Percentiles rank a stretch among this genome's conserved stretches.
These are phyloP conservation scores for Arachis hypogaea DNA, from an alignment of 306 rosid species.

Conservation along the genomic window DNA sequence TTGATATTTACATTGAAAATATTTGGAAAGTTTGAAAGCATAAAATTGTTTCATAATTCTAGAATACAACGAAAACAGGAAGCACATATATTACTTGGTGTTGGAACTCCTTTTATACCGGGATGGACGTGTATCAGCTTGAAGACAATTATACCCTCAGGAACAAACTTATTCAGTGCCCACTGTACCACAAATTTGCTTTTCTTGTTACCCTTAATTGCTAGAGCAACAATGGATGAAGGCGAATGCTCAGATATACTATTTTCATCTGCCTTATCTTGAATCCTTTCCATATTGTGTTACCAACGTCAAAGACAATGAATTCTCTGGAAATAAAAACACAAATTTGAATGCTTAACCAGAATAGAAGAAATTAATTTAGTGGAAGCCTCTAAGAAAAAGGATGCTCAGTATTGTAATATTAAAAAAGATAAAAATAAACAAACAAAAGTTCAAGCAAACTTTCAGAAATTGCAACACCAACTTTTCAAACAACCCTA, in stretches of 20 bases:
- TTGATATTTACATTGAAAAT: not conserved
- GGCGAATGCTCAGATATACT: constrained; percentile 42
- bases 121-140: constrained; percentile 77
- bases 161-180: constrained; percentile 83
- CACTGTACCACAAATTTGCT: constrained; percentile 77
- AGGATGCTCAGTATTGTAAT: not conserved
- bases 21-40: constrained; percentile 26
- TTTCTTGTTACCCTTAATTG: constrained; percentile 75
- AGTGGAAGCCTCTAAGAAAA: not conserved
- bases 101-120: constrained; percentile 69
- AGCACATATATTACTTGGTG: constrained; percentile 64
- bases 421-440: not conserved
- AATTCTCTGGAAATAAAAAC: constrained; percentile 37
- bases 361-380: not conserved
- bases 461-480: not conserved
- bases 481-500: constrained; percentile 9
- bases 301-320: constrained; percentile 11
- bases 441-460: not conserved
- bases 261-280: constrained; percentile 35
- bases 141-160: constrained; percentile 65
- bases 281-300: constrained; percentile 51
- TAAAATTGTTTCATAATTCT: not conserved
- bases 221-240: constrained; percentile 64
- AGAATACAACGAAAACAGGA: constrained; percentile 13
- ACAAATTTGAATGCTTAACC: not conserved